phyloP scores from a whole-genome alignment of 306 rosid genomes.

The Carpinus viminea region DNA sequence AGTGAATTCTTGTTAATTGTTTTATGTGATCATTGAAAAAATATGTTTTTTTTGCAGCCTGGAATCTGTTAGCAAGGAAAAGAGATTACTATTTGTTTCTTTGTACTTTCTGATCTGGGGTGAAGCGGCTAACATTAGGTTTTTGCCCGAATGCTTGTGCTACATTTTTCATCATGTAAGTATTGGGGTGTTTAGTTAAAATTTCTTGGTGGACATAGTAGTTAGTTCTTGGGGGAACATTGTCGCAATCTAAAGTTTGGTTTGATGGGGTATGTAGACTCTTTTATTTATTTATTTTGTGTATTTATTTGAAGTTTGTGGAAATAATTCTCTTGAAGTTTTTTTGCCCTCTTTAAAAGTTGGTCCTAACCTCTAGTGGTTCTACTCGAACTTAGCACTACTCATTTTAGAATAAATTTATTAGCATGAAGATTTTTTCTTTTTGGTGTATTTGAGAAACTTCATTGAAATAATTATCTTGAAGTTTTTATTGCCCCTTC shows the following conservation, averaged over 20 bases:
- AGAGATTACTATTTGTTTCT: slow-evolving; percentile 66
- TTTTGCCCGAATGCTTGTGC: slow-evolving; percentile 98
- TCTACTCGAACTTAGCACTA: neutral
- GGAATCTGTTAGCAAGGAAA: slow-evolving; percentile 69
- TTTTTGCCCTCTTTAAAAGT: neutral
- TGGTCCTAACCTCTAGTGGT: neutral
- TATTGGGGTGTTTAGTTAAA: slow-evolving; percentile 13
- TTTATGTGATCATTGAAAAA: slow-evolving; percentile 17
- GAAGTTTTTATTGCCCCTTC: neutral
- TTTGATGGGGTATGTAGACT: too few species aligned
- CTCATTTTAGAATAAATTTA: neutral
- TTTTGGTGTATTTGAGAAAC: neutral
- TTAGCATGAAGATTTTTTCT: neutral
- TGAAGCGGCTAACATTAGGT: slow-evolving; percentile 87
- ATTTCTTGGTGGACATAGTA: slow-evolving; percentile 2
- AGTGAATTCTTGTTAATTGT: slow-evolving; percentile 19
- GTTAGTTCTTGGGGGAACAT: neutral
- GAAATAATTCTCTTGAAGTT: neutral
- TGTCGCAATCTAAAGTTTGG: neutral
- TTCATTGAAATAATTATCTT: neutral
- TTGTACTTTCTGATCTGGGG: slow-evolving; percentile 91
- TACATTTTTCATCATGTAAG: slow-evolving; percentile 99
- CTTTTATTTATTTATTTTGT: neutral
- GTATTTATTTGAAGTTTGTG: neutral
- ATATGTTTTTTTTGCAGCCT: slow-evolving; percentile 47